Evolutionary conservation across 2,329 filamentous ascomycete species (phyloP).

Genomic region (Septoria linicola): DNA sequence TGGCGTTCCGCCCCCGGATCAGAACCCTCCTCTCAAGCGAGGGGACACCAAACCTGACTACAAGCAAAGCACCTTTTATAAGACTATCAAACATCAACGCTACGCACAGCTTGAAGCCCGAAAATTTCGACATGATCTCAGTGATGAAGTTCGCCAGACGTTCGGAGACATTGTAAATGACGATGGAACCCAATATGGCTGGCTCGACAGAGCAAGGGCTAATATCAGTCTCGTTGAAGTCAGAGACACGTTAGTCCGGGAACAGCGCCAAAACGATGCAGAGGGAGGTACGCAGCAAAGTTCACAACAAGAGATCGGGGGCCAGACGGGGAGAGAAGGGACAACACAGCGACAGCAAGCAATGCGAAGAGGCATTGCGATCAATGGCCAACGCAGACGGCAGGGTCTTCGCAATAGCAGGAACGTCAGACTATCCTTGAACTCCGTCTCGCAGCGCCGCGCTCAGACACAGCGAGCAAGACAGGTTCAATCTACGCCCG

Average conservation of each 20-base stretch:
- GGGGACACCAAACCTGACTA: not conserved
- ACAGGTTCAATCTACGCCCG: too few relatives aligned
- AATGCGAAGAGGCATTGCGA: too few relatives aligned
- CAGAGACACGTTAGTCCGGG: not conserved
- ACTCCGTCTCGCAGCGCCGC: too few relatives aligned
- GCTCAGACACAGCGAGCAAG: too few relatives aligned
- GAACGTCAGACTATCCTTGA: too few relatives aligned
- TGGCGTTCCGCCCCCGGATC: not conserved
- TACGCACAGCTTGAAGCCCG: not conserved
- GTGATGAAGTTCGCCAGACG: not conserved
- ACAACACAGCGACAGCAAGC: too few relatives aligned
- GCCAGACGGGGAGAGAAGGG: not conserved
- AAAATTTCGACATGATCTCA: too few relatives aligned
- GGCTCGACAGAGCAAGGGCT: not conserved
- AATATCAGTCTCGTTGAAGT: not conserved
- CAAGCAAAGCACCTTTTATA: conserved; percentile 3
- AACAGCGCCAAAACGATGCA: not conserved
- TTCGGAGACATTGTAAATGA: not conserved
- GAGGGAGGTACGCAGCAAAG: not conserved
- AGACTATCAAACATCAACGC: conserved; percentile 1
- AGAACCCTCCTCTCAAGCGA: not conserved
- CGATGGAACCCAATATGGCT: not conserved
- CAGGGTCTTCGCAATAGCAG: too few relatives aligned
- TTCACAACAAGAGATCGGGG: too few relatives aligned
- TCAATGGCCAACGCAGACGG: too few relatives aligned